Conservation (phyloP, 805 yeast species). For the Metschnikowia peoriensis region DNA sequence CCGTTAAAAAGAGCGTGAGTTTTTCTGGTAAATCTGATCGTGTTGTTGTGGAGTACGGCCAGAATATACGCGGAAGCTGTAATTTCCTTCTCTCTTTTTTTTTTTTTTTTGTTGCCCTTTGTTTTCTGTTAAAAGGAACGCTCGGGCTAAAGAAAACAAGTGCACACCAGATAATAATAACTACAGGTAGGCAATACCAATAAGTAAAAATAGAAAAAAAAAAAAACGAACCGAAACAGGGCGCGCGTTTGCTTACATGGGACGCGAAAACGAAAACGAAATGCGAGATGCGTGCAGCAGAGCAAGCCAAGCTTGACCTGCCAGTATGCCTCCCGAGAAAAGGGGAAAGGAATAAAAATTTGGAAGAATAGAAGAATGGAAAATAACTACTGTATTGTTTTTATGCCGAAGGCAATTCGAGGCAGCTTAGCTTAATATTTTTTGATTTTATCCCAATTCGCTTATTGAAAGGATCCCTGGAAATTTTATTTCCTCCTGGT, state of each 20-base stretch:
- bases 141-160: background rate
- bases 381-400: too few species aligned
- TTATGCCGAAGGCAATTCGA: too few species aligned
- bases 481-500: too few species aligned
- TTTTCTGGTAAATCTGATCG: background rate
- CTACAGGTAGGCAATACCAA: background rate
- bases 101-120: background rate
- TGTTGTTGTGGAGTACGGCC: background rate
- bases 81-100: too few species aligned
- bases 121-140: background rate
- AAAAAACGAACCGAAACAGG: background rate
- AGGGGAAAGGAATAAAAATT: background rate
- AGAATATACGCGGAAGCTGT: background rate
- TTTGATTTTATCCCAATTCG: too few species aligned
- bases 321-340: background rate
- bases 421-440: too few species aligned
- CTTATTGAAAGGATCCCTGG: too few species aligned
- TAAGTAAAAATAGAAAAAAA: background rate
- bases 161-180: background rate
- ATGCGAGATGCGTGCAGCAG: background rate
- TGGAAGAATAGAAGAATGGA: background rate
- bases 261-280: background rate
- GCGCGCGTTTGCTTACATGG: background rate
- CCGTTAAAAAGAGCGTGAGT: background rate
- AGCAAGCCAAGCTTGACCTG: background rate